Evolutionary conservation across 1,139 yeast species (phyloP).

Genomic region (Geotrichum citri-aurantii): DNA sequence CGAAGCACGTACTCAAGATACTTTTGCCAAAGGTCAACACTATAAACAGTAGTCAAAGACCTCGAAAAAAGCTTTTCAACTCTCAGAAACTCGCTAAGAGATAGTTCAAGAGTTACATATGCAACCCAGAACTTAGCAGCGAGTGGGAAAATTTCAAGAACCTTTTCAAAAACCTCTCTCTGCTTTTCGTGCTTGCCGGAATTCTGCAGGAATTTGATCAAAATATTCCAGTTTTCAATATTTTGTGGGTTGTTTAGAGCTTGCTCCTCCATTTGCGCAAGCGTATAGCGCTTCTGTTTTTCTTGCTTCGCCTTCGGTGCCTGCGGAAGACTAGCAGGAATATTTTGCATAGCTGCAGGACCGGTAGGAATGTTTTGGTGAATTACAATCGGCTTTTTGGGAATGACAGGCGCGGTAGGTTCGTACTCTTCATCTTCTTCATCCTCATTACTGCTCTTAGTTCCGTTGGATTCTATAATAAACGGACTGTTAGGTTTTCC

Average conservation of each 20-base stretch:
- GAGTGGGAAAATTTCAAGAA: conserved; percentile 59
- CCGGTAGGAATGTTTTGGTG: background rate
- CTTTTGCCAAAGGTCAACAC: conserved; percentile 63
- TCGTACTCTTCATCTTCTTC: conserved; percentile 15
- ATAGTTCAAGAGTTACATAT: conserved; percentile 64
- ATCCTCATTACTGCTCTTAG: background rate
- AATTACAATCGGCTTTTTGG: conserved; percentile 6
- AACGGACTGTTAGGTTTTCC: background rate
- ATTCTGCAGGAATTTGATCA: conserved; percentile 30
- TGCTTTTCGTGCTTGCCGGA: conserved; percentile 58
- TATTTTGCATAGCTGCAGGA: background rate
- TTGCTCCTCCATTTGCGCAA: background rate
- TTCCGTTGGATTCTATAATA: conserved; percentile 6
- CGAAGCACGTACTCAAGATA: conserved; percentile 77
- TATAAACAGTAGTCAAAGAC: conserved; percentile 53
- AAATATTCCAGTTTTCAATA: background rate
- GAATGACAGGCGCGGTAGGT: conserved; percentile 11
- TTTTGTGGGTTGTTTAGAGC: background rate
- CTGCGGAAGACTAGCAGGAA: background rate
- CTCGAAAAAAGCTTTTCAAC: conserved; percentile 62
- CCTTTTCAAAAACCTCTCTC: conserved; percentile 53
- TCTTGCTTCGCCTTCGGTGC: background rate
- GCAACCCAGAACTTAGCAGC: conserved; percentile 60
- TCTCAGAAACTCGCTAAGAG: conserved; percentile 59
- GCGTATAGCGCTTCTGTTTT: background rate